Evolutionary conservation across 768 basidiomycete species (phyloP), one percentile per base, ranked within the genome.

Genomic region (Neoboletus magnificus): DNA sequence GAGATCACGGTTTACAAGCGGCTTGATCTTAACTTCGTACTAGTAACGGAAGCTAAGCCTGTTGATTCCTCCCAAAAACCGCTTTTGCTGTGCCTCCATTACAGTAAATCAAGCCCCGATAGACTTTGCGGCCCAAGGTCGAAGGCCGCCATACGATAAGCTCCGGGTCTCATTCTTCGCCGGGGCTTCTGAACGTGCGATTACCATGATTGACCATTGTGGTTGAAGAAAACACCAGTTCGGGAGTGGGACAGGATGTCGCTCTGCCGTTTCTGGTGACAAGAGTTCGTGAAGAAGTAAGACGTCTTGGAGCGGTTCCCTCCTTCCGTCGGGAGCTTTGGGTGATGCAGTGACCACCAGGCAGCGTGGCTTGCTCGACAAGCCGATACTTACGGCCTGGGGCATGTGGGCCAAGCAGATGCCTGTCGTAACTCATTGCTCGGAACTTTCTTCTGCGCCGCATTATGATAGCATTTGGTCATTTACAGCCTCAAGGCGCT

Each of bases 401-500:
- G 20, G 39, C 55, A 48, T 32, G 57, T 51, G 55, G 49, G 45
- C 29, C 13, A 15, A 51, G 33, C 30, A 30, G 4, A 35, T 32
- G 12, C 7, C 2, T 58, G n/a, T 48, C 49, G 50, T 52, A 53
- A 51, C 16, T 22, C 27, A 37, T 33, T 11, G 54, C 10, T 12
- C 13, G 4, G 25, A 48, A 36, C 30, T 22, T 32, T 41, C 46
- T 15, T 20, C 35, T 58, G 4, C 52, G 48, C 56, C 56, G 43
- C 40, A 50, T 47, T 60, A 54, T 59, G 43, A 25, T 33, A 54
- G 33, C 44, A 18, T 53, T 48, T 50, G 12, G 44, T 59, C 48
- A 50, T 45, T 47, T 60, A 59, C 52, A 48, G 52, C 59, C 52
- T 39, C 40, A 29, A n/a, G 20, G 22, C 16, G 32, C 4, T 16